These are phyloP conservation scores for Petrea volubilis DNA, from an alignment of 257 asterid genomes.

Conservation along the genomic window DNA sequence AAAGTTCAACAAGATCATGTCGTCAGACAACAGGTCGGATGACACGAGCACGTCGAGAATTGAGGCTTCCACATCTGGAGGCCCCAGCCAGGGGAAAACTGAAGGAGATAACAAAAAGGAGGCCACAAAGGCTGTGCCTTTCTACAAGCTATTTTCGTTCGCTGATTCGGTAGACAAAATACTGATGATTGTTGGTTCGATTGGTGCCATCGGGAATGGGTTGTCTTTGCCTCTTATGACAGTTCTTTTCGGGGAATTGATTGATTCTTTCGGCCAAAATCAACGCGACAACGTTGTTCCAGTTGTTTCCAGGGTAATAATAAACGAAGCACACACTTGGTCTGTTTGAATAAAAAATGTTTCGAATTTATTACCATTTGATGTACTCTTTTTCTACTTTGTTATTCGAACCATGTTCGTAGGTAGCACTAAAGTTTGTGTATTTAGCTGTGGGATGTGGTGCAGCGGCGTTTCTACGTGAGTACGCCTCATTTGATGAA, in stretches of 20 bases:
- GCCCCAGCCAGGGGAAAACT: neutral
- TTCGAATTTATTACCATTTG: too few relatives aligned
- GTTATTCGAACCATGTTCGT: neutral
- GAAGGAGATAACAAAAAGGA: neutral
- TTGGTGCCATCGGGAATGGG: constrained; percentile 62
- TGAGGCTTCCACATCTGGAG: constrained; percentile 19
- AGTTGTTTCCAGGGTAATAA: constrained; percentile 53
- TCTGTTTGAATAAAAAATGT: too few relatives aligned
- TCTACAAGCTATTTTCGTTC: constrained; percentile 56
- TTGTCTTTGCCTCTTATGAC: constrained; percentile 51
- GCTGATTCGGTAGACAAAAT: constrained; percentile 57
- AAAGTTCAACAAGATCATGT: neutral
- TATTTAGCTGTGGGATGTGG: constrained; percentile 61
- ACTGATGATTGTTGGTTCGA: constrained; percentile 52
- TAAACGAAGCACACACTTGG: neutral
- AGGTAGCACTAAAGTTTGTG: constrained; percentile 64
- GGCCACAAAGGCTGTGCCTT: constrained; percentile 38
- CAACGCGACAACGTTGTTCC: constrained; percentile 33
- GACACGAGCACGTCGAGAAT: neutral
- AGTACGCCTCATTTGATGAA: constrained; percentile 19
- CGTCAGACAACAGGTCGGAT: neutral
- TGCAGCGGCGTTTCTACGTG: constrained; percentile 64
- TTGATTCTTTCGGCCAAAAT: constrained; percentile 57
- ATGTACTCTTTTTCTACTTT: neutral
- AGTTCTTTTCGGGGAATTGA: constrained; percentile 52